Conservation (phyloP, 1,139 yeast species). For the Hanseniaspora gamundiae region DNA sequence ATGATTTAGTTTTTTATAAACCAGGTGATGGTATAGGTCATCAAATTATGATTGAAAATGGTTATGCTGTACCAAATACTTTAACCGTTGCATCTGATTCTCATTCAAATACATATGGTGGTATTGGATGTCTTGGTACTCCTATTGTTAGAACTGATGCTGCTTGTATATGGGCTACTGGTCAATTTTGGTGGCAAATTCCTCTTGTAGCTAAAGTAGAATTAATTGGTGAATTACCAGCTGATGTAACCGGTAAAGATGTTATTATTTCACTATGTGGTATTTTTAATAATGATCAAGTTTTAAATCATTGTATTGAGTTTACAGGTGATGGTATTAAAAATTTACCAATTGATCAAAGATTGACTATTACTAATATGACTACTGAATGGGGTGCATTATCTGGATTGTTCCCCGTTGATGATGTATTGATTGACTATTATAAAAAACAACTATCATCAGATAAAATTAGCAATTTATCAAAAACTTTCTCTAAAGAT, state of each 20-base stretch:
- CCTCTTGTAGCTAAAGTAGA: constrained; percentile 97
- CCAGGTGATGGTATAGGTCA: constrained; percentile 99
- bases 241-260: constrained; percentile 91
- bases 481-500: constrained; percentile 40
- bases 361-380: constrained; percentile 96
- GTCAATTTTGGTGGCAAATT: constrained; percentile 99
- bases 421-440: constrained; percentile 61
- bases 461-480: constrained; percentile 49
- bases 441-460: constrained; percentile 51
- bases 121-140: constrained; percentile 89
- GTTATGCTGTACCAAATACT: constrained; percentile 91
- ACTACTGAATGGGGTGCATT: constrained; percentile 99
- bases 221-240: constrained; percentile 65
- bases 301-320: constrained; percentile 93
- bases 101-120: constrained; percentile 96
- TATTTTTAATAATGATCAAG: constrained; percentile 88
- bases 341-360: constrained; percentile 70
- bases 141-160: constrained; percentile 98
- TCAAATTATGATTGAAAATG: constrained; percentile 97
- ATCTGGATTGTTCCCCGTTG: constrained; percentile 93
- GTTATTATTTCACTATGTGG: constrained; percentile 96
- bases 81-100: constrained; percentile 95
- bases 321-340: constrained; percentile 80
- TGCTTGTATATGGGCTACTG: constrained; percentile 98
- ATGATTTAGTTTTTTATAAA: constrained; percentile 94